Percentiles rank a stretch among this genome's conserved stretches.
Conservation (phyloP, 805 yeast genomes). For the Candida maris region DNA sequence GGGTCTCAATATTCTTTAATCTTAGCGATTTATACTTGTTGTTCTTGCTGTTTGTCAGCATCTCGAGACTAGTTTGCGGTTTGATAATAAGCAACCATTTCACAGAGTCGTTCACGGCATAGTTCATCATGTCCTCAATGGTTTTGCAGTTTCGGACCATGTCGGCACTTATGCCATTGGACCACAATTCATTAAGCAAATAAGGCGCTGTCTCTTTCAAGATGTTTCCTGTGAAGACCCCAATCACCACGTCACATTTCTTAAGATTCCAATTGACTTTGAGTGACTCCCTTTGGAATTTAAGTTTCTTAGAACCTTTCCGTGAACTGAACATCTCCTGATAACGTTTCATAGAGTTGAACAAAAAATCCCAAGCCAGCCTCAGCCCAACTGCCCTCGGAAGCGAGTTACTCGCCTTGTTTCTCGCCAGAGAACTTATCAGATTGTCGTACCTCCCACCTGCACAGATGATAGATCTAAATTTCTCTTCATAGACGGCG, state of each 20-base stretch:
- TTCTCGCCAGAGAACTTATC: conserved; percentile 60
- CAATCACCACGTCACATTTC: conserved; percentile 79
- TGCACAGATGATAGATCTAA: conserved; percentile 60
- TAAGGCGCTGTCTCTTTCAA: conserved; percentile 62
- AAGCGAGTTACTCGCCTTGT: conserved; percentile 29
- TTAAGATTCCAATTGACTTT: conserved; percentile 43
- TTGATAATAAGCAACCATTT: conserved; percentile 76
- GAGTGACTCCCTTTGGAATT: conserved; percentile 29
- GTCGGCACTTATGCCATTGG: conserved; percentile 76
- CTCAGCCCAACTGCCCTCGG: conserved; percentile 83
- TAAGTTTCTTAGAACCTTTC: conserved; percentile 27
- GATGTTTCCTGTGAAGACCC: conserved; percentile 57
- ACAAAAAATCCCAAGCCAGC: conserved; percentile 67
- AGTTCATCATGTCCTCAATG: conserved; percentile 60
- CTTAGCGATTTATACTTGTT: conserved; percentile 72
- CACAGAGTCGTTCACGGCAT: conserved; percentile 67
- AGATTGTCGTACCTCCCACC: conserved; percentile 92
- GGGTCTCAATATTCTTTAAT: conserved; percentile 57
- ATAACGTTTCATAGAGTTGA: conserved; percentile 47
- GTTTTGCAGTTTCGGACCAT: conserved; percentile 41
- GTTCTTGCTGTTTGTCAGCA: conserved; percentile 26
- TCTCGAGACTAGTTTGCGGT: conserved; percentile 45
- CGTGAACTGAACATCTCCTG: conserved; percentile 34
- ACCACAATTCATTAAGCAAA: conserved; percentile 67
- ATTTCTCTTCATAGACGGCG: conserved; percentile 63